Conservation (phyloP, 345 rosid genomes). For the Eucalyptus camaldulensis region DNA sequence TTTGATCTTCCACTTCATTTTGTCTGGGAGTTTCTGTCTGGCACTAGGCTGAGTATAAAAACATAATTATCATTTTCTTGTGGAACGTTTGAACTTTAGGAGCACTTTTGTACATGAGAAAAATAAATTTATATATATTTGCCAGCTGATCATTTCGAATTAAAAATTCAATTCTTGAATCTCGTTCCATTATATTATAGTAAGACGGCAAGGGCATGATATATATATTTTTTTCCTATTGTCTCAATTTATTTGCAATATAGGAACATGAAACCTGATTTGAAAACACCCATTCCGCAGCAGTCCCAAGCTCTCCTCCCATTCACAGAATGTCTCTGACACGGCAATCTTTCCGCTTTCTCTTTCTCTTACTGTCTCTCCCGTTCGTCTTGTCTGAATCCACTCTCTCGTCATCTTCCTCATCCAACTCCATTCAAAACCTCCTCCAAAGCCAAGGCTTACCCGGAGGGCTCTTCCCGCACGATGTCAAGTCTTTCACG, state of each 20-base stretch:
- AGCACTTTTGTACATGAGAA: background rate
- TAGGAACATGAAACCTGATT: background rate
- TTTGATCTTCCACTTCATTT: background rate
- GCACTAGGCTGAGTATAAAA: background rate
- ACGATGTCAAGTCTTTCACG: constrained; percentile 42
- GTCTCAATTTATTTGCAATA: background rate
- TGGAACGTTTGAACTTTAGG: background rate
- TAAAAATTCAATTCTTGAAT: background rate
- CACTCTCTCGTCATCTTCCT: background rate
- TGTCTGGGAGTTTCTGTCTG: background rate
- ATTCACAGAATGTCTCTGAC: constrained; percentile 15
- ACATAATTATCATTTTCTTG: background rate
- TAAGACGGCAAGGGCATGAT: background rate
- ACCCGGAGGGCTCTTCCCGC: constrained; percentile 77
- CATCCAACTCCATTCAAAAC: constrained; percentile 27
- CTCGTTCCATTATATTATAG: background rate
- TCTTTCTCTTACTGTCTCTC: constrained; percentile 1
- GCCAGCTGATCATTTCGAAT: background rate
- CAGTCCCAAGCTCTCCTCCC: background rate
- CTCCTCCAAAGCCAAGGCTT: constrained; percentile 69
- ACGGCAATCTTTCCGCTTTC: background rate
- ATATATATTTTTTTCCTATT: background rate
- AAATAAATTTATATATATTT: background rate
- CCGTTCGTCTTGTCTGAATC: background rate
- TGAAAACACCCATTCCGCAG: background rate